Base-by-base conservation (phyloP, 2,329 filamentous ascomycete species). In the Botrytis galanthina region DNA sequence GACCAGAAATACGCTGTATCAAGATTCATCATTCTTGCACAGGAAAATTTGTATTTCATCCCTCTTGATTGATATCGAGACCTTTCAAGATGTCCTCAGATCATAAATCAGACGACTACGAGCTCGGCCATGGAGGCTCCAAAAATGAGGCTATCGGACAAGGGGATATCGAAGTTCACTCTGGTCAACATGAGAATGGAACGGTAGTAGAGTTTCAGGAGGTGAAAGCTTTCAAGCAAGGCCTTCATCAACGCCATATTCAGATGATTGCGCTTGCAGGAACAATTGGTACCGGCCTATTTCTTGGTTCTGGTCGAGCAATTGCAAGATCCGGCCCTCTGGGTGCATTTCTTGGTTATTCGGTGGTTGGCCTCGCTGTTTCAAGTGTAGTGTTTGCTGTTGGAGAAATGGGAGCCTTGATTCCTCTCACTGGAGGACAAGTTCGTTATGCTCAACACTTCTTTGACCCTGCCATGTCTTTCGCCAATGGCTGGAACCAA, bases 261-360 rank as follows among this genome's bases (percentile, higher is more conserved):
- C 83, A 82, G 71, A 81, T 84, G 80, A 84, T 84, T 66, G 83
- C 83, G 18, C 80, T 84, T 35, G 83, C 83, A 1, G 83, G 83
- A 64, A 81, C 83, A 29, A 83, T 84, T 74, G 86, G 86, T 60
- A 87, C 86, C 44, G 86, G 87, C 79, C 81, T 88, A 6, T 88
- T 87, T 78, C 84, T 88, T 67, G 84, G 85, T 48, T 84, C 84
- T 59, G 86, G 86, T 39, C 78, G 80, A 69, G 84, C 85, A 4
- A 82, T 87, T 70, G 82, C 83, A 16, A 84, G 80, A 9, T 85
- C 84, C 77, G 86, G 86, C 32, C 86, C 86, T 54, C 81, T 81
- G 12, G 84, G 84, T 66, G 82, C 85, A 39, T 80, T 87, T 69
- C 80, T 83, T 29, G 82, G 80, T 61, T 72, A 79, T 57, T 77